phyloP scores from a whole-genome alignment of 306 rosid genomes.

The Gynostemma pentaphyllum region DNA sequence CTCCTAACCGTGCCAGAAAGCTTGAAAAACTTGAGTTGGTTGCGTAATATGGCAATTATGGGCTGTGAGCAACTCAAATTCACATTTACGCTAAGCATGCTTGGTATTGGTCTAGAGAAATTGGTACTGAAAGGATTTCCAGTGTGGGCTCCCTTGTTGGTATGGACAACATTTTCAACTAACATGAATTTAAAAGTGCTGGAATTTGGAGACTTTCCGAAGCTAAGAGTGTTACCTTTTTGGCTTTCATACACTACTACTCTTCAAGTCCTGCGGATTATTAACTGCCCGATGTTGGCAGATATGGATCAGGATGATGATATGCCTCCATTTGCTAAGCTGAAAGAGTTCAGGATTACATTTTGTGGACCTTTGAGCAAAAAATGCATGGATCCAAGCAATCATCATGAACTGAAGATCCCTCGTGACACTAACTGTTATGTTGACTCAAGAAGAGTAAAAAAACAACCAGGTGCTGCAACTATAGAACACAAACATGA shows the following conservation, averaged over 20 bases:
- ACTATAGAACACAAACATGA: too few species aligned
- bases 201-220: neutral
- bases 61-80: neutral
- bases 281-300: neutral
- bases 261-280: neutral
- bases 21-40: neutral
- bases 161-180: neutral
- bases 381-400: too few species aligned
- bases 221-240: neutral
- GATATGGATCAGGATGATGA: neutral
- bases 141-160: neutral
- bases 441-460: too few species aligned
- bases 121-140: constrained; percentile 1
- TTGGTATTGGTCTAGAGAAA: neutral
- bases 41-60: neutral
- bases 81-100: neutral
- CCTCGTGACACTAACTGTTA: too few species aligned
- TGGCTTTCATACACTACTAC: neutral
- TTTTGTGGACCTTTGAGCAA: too few species aligned
- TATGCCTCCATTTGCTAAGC: neutral
- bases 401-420: too few species aligned
- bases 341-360: neutral
- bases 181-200: neutral
- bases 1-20: constrained; percentile 1
- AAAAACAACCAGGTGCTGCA: too few species aligned